Evolutionary conservation across 208 protist genomes (phyloP).

Genomic region (Trichomonas tenax): DNA sequence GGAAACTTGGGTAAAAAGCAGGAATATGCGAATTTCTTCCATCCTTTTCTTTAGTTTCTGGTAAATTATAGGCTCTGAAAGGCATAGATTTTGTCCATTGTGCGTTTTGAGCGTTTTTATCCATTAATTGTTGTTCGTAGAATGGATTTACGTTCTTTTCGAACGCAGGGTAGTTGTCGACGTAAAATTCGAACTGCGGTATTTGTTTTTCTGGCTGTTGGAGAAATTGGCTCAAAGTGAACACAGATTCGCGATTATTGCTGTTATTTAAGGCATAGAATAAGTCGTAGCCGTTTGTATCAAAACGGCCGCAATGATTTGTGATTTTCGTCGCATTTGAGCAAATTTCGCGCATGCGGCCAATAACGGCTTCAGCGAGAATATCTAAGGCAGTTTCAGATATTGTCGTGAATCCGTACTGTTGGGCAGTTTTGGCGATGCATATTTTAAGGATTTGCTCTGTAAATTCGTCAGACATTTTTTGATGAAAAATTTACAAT

Average conservation of each 20-base stretch:
- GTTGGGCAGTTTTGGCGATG: neutral
- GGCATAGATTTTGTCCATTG: neutral
- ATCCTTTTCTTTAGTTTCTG: neutral
- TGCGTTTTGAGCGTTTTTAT: neutral
- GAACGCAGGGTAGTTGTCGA: neutral
- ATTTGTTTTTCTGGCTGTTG: neutral
- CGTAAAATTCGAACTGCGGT: neutral
- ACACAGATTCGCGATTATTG: neutral
- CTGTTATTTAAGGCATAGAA: neutral
- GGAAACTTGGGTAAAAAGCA: neutral
- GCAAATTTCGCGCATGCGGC: neutral
- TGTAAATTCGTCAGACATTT: conserved; percentile 10
- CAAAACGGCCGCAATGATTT: neutral
- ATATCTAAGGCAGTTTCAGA: neutral
- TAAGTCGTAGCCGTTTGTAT: conserved; percentile 1
- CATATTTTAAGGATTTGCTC: neutral
- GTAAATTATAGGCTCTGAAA: neutral
- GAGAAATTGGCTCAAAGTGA: neutral
- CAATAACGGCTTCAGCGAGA: neutral
- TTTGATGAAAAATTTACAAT: neutral
- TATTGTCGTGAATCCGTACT: neutral
- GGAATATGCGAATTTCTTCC: neutral
- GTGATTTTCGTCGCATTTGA: neutral
- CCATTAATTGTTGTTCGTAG: neutral
- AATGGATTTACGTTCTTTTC: neutral